Percentiles rank a stretch among this genome's conserved stretches.
These are phyloP conservation scores for Saccharomycopsis malanga DNA, from an alignment of 805 yeast species.

Conservation along the genomic window DNA sequence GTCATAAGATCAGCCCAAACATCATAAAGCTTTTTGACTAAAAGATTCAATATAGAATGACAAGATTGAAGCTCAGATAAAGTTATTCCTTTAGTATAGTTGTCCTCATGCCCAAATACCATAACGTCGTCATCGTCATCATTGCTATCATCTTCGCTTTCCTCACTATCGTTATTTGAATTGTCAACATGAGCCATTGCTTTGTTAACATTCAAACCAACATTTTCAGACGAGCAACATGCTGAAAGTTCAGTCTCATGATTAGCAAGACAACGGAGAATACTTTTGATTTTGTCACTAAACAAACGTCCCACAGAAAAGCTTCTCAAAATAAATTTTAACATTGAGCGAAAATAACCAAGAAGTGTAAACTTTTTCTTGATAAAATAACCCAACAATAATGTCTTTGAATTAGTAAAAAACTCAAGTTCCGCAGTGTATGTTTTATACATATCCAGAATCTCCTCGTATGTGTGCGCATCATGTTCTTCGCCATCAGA, in stretches of 20 bases:
- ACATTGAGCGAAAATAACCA: background rate
- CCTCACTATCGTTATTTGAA: background rate
- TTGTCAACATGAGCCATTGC: too few species aligned
- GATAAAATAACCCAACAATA: background rate
- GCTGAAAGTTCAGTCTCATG: background rate
- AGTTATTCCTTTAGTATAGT: background rate
- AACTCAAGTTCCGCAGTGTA: background rate
- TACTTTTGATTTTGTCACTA: background rate
- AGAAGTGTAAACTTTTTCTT: background rate
- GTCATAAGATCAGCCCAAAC: constrained; percentile 6
- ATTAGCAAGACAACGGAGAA: background rate
- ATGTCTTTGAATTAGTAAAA: background rate
- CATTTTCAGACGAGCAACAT: background rate
- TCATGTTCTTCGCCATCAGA: background rate
- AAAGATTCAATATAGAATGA: too few species aligned
- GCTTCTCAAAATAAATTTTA: background rate
- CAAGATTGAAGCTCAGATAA: too few species aligned
- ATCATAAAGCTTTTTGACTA: constrained; percentile 1
- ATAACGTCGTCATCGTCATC: too few species aligned
- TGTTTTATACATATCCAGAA: background rate
- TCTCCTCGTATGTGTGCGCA: background rate
- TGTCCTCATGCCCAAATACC: background rate
- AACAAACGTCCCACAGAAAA: background rate
- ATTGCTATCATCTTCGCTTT: background rate
- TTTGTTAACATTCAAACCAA: background rate